A percentile compares a stretch with the other conserved stretches of the same genome.
Conservation (phyloP, 768 basidiomycete species). For the Boletales sp. region DNA sequence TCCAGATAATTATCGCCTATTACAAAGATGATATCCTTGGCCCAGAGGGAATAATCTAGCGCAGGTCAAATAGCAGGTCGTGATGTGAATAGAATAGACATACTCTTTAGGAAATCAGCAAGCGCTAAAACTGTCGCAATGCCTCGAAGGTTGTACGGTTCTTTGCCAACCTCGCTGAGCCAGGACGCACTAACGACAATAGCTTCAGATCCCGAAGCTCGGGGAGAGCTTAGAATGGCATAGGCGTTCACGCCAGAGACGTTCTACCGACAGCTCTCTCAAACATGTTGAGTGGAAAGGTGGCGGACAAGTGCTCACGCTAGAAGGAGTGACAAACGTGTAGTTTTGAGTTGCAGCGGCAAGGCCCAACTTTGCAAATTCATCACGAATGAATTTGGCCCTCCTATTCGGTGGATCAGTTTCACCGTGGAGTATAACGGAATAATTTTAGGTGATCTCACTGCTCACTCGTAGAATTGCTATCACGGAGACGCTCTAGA, state of each 20-base stretch:
- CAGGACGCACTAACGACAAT: conserved; percentile 92
- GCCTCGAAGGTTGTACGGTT: conserved; percentile 76
- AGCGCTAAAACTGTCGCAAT: conserved; percentile 81
- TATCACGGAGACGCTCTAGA: conserved; percentile 58
- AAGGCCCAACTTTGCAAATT: conserved; percentile 76
- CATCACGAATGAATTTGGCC: conserved; percentile 52
- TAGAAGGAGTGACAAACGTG: conserved; percentile 45
- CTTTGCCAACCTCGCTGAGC: conserved; percentile 61
- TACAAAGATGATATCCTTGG: conserved; percentile 89
- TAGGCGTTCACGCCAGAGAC: conserved; percentile 76
- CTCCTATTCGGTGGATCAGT: conserved; percentile 44
- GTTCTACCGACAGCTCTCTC: conserved; percentile 33
- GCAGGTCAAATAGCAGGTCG: conserved; percentile 2
- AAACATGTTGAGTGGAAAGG: background rate
- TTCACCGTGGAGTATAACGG: background rate
- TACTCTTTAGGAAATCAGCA: conserved; percentile 83
- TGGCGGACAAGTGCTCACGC: conserved; percentile 35
- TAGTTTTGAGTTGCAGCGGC: conserved; percentile 68
- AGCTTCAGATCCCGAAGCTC: conserved; percentile 90
- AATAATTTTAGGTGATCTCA: conserved; percentile 38
- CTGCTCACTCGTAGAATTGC: conserved; percentile 68
- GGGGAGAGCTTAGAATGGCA: conserved; percentile 75
- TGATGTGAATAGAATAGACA: conserved; percentile 13
- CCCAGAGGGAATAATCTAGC: conserved; percentile 86
- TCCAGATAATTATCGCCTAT: conserved; percentile 85